Evolutionary conservation across 495 filamentous ascomycete species (phyloP).

Genomic region (Hypoxylon lenormandii): DNA sequence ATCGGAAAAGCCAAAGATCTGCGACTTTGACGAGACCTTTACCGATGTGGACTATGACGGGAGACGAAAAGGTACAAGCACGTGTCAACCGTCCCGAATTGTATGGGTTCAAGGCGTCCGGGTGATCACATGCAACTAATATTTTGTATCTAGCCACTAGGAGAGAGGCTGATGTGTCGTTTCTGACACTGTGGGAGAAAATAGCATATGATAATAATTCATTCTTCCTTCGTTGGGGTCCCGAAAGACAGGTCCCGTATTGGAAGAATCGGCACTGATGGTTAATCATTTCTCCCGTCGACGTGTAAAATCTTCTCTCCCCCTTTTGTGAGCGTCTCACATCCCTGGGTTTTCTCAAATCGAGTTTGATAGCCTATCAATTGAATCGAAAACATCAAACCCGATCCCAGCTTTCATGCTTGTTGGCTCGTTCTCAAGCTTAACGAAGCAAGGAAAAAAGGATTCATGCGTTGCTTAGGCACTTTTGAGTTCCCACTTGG

Average conservation of each 20-base stretch:
- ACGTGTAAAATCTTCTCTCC: not conserved
- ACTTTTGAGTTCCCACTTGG: slow-evolving; percentile 30
- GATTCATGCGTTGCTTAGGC: slow-evolving; percentile 5
- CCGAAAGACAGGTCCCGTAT: slow-evolving; percentile 17
- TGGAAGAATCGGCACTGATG: slow-evolving; percentile 21
- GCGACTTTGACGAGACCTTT: slow-evolving; percentile 1
- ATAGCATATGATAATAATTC: slow-evolving; percentile 49
- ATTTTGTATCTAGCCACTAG: slow-evolving; percentile 29
- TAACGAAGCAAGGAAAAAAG: slow-evolving; percentile 11
- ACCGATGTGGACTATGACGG: slow-evolving; percentile 20
- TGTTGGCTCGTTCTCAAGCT: not conserved
- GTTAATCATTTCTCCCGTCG: slow-evolving; percentile 21
- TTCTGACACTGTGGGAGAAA: slow-evolving; percentile 41
- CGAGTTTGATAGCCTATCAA: slow-evolving; percentile 2
- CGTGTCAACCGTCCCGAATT: slow-evolving; percentile 42
- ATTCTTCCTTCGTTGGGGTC: slow-evolving; percentile 26
- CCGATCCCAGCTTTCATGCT: not conserved
- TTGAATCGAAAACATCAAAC: not conserved
- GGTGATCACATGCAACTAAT: slow-evolving; percentile 48
- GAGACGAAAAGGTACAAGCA: slow-evolving; percentile 41
- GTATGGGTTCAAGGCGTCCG: slow-evolving; percentile 29
- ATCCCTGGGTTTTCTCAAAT: slow-evolving; percentile 2
- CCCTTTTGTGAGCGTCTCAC: slow-evolving; percentile 13
- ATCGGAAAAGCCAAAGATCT: slow-evolving; percentile 33
- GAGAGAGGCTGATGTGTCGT: slow-evolving; percentile 27